Base-by-base conservation (phyloP, 2,329 filamentous ascomycete species). In the Colletotrichum chrysophilum region DNA sequence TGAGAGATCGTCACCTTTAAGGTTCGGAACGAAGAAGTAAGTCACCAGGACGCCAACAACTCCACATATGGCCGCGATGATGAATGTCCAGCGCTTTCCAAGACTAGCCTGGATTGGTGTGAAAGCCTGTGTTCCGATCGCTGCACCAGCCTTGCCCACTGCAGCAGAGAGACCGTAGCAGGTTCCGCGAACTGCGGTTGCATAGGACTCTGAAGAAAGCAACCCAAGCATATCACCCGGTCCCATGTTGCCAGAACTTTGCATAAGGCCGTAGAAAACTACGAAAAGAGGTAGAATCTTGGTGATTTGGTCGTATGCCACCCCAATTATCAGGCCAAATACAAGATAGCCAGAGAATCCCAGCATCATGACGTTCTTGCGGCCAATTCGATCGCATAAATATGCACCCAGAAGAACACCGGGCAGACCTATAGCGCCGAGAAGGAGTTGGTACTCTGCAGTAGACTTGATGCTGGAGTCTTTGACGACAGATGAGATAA, bases 111-210 rank as follows among this genome's bases (percentile, higher is more conserved):
- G 83, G 32, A 89, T 88, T 0, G 87, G 88, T 5, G 84, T 87
- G 66, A 90, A 89, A 0, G 86, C 88, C 70, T 90, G 85, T 2
- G 87, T 90, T 0, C 88, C 89, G 6, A 90, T 78, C 0, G 88
- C 89, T 0, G 88, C 89, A 1, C 88, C 89, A 0, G 87, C 84
- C 76, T 90, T 90, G 2, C 88, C 88, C 32, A 90, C 78, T 0
- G 88, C 89, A 1, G 88, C 88, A 3, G 86, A 87, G n/a, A 90
- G 78, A 1, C 88, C 88, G 68, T 89, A 89, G 60, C 87, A 88
- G 10, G 86, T 88, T 1, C 89, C 89, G 12, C 89, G 82, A 1
- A 89, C 87, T n/a, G 87, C 86, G 3, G 89, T 90, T 0, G 88
- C 86, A 75, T 88, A 90, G 2, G 86, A 84, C 78, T 90, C 89